Percentiles rank a stretch among this genome's conserved stretches.
These are phyloP conservation scores for Pleurotus giganteus DNA, from an alignment of 768 basidiomycete genomes.

Conservation along the genomic window DNA sequence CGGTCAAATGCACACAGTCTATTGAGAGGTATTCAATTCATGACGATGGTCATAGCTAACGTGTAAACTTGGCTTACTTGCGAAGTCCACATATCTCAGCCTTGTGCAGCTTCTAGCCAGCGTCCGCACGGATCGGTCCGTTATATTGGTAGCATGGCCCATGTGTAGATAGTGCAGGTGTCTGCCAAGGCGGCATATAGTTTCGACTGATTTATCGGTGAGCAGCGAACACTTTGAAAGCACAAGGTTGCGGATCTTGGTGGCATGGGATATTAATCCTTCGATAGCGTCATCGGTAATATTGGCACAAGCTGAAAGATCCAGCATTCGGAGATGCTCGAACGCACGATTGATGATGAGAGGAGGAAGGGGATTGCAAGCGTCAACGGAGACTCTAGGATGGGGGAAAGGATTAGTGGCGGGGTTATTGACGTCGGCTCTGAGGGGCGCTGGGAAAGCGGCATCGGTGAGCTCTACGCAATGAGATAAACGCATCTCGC, in stretches of 20 bases:
- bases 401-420: conserved; percentile 43
- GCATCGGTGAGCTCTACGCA: conserved; percentile 77
- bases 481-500: conserved; percentile 86
- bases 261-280: conserved; percentile 76
- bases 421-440: conserved; percentile 26
- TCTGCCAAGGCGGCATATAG: conserved; percentile 85
- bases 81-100: conserved; percentile 93
- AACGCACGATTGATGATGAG: conserved; percentile 63
- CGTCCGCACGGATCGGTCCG: conserved; percentile 81
- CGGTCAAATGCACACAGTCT: conserved; percentile 88
- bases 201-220: conserved; percentile 80
- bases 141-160: conserved; percentile 87
- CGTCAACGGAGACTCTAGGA: conserved; percentile 19
- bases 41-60: conserved; percentile 4
- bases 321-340: conserved; percentile 90
- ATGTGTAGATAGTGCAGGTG: conserved; percentile 94
- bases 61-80: conserved; percentile 57
- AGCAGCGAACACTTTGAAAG: conserved; percentile 80
- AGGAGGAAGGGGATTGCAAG: conserved; percentile 53
- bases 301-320: conserved; percentile 81
- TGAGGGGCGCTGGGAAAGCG: conserved; percentile 78
- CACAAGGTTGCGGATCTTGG: conserved; percentile 83
- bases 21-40: conserved; percentile 13
- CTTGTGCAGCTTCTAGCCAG: conserved; percentile 87
- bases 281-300: conserved; percentile 84